A percentile compares a stretch with the other conserved stretches of the same genome.
These are phyloP conservation scores for Liquidambar formosana DNA, from an alignment of 164 flowering plant species.

Conservation along the genomic window DNA sequence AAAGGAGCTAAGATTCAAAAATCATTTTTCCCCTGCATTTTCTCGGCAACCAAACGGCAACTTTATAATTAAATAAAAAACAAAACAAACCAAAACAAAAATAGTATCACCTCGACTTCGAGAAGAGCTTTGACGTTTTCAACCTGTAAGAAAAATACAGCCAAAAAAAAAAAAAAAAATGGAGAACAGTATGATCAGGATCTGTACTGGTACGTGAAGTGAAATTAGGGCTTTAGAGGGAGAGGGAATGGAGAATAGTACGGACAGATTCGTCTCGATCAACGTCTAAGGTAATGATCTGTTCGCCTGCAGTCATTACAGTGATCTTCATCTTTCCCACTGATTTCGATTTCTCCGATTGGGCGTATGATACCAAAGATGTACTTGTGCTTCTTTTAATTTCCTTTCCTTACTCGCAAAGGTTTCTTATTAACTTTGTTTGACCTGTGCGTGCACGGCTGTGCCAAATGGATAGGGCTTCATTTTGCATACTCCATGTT, in stretches of 20 bases:
- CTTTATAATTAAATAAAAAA: no score
- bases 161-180: not conserved
- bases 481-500: no score
- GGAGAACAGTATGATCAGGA: conserved; percentile 2
- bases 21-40: not conserved
- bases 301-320: conserved; percentile 86
- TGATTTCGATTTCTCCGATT: not conserved
- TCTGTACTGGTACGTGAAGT: not conserved
- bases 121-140: conserved; percentile 93
- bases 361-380: no score
- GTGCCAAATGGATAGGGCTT: no score
- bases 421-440: not conserved
- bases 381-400: not conserved
- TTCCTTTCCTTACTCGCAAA: not conserved
- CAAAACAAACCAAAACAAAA: not conserved
- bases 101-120: conserved; percentile 80
- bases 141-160: conserved; percentile 44
- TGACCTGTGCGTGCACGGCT: not conserved
- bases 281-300: conserved; percentile 76
- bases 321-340: conserved; percentile 79
- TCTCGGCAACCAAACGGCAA: no score
- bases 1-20: no score
- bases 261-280: conserved; percentile 85
- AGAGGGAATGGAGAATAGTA: conserved; percentile 23
- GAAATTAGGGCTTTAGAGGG: not conserved